Conservation (phyloP, 2,329 filamentous ascomycete genomes). For the Phialophora chinensis region DNA sequence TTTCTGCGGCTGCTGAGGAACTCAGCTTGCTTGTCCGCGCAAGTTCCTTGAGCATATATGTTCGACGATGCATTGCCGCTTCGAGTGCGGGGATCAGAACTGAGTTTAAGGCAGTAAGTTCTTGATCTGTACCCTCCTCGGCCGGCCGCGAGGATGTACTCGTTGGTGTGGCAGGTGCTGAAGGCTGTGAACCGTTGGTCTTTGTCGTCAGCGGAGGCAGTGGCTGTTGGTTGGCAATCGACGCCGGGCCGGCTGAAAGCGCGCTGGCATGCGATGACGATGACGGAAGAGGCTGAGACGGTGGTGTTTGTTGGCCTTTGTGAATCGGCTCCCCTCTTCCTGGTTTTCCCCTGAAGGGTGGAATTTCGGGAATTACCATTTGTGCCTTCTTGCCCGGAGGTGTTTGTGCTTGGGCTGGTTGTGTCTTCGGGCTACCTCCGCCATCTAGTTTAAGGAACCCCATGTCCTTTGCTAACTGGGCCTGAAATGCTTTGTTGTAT, state of each 20-base stretch:
- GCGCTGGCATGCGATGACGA: constrained; percentile 38
- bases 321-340: constrained; percentile 38
- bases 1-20: constrained; percentile 48
- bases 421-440: constrained; percentile 40
- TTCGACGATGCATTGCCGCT: constrained; percentile 82
- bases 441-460: constrained; percentile 47
- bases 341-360: constrained; percentile 43
- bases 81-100: constrained; percentile 93
- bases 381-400: constrained; percentile 41
- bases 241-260: constrained; percentile 27
- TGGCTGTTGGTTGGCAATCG: constrained; percentile 31
- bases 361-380: constrained; percentile 44
- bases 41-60: constrained; percentile 59
- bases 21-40: constrained; percentile 41
- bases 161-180: constrained; percentile 42
- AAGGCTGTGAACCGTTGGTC: constrained; percentile 23
- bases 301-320: constrained; percentile 37
- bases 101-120: constrained; percentile 84
- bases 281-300: constrained; percentile 41
- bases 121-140: constrained; percentile 62
- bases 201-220: constrained; percentile 30
- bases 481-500: constrained; percentile 51
- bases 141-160: constrained; percentile 24
- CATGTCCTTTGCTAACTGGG: constrained; percentile 50
- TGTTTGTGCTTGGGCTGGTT: constrained; percentile 22